Base-by-base conservation (phyloP, 345 rosid species). In the Syzygium oleosum region DNA sequence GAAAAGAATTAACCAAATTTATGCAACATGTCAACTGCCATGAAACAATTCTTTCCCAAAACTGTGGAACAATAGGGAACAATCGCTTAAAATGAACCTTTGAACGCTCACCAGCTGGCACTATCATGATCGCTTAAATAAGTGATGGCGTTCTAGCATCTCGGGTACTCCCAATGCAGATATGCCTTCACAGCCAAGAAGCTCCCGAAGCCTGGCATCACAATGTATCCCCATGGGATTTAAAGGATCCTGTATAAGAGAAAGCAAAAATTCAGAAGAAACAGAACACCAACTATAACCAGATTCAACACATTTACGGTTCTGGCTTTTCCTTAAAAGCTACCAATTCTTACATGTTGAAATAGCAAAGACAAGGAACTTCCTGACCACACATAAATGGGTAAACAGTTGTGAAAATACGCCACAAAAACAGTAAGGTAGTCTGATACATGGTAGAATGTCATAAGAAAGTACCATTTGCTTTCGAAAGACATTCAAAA, bases 161-260 rank as follows among this genome's bases (percentile, higher is more conserved):
- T 94, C 95, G 23, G 89, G 93, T 88, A 97, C 93, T 88, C 97
- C 97, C 91, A 94, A 91, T 29, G 96, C 96, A 90, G 97, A 95
- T 59, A 97, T 95, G 95, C 97, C 94, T 88, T 97, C 98, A 88
- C 96, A 97, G 87, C 97, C 97, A 78, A 97, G 96, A 88, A 97
- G 99, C 84, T 94, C 97, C 0, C 86, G 90, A 85, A 97, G 98
- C 92, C 95, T 95, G 87, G 86, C 94, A 88, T 97, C 97, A 87
- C 99, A 97, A 65, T 91, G 88, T 84, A 97, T 96, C 88, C 91
- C 98, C 98, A 95, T 94, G 34, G 98, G 91, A 90, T 95, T 97
- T 87, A 85, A 86, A 15, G 97, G 97, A 88, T 95, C 97, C 99
- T 97, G 89, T 46, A 88, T 84, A 55, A 85, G 89, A 63, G 87